phyloP scores from a whole-genome alignment of 495 filamentous ascomycete genomes.

The Penicillium odoratum region DNA sequence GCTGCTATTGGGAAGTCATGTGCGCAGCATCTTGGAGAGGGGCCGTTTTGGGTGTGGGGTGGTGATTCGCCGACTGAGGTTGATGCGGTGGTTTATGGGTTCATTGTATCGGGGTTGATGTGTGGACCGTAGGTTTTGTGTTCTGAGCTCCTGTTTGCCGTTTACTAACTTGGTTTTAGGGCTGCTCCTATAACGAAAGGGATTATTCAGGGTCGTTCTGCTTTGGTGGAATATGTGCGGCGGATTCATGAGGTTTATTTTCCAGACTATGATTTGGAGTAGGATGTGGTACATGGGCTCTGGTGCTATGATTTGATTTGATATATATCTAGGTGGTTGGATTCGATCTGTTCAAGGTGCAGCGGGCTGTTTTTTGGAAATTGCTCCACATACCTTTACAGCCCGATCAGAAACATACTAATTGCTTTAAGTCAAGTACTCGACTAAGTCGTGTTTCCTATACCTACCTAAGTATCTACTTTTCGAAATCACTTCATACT shows the following conservation, averaged over 20 bases:
- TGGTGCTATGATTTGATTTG: too few relatives aligned
- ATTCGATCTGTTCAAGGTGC: too few relatives aligned
- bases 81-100: constrained; percentile 58
- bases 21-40: constrained; percentile 18
- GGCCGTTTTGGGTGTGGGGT: constrained; percentile 59
- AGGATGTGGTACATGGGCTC: not conserved
- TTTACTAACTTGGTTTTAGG: not conserved
- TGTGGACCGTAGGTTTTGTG: constrained; percentile 52
- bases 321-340: too few relatives aligned
- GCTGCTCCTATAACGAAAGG: constrained; percentile 42
- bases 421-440: too few relatives aligned
- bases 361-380: too few relatives aligned
- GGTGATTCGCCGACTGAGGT: constrained; percentile 55
- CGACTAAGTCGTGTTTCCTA: too few relatives aligned
- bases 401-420: too few relatives aligned
- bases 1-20: constrained; percentile 32
- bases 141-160: not conserved
- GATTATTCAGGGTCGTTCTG: constrained; percentile 45
- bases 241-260: constrained; percentile 60
- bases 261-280: constrained; percentile 53
- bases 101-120: constrained; percentile 50
- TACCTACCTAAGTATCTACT: too few relatives aligned
- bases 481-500: too few relatives aligned
- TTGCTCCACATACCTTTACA: too few relatives aligned
- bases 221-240: constrained; percentile 55